Percentiles rank a stretch among this genome's conserved stretches.
phyloP scores from a whole-genome alignment of 768 basidiomycete species.

The Gymnopilus junonius region DNA sequence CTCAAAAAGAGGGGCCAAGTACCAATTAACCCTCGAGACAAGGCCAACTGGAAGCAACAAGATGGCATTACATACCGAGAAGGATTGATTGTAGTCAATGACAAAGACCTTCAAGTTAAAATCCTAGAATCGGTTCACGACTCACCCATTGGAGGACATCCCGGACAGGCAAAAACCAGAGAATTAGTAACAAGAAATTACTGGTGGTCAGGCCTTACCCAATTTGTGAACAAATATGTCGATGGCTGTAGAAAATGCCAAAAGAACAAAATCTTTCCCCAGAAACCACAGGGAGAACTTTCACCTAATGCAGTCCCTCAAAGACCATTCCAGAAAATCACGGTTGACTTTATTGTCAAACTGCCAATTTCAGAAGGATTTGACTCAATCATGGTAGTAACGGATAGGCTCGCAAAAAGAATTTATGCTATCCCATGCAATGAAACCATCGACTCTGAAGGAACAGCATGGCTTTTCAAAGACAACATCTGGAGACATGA shows the following conservation, averaged over 20 bases:
- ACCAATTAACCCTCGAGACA: background rate
- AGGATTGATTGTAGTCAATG: background rate
- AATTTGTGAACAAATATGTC: too few species aligned
- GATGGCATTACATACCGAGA: background rate
- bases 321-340: slow-evolving; percentile 34
- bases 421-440: too few species aligned
- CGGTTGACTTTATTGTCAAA: slow-evolving; percentile 30
- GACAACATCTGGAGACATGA: too few species aligned
- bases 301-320: slow-evolving; percentile 19
- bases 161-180: slow-evolving; percentile 33
- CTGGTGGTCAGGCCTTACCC: too few species aligned
- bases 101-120: background rate
- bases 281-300: background rate
- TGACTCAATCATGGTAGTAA: slow-evolving; percentile 38
- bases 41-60: background rate
- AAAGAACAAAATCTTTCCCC: background rate
- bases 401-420: slow-evolving; percentile 7
- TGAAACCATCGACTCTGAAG: too few species aligned
- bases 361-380: slow-evolving; percentile 25
- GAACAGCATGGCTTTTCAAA: too few species aligned
- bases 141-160: slow-evolving; percentile 32
- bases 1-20: background rate
- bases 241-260: background rate
- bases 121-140: slow-evolving; percentile 22
- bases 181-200: slow-evolving; percentile 32